Conservation (phyloP, 345 rosid genomes). For the Alliaria petiolata region DNA sequence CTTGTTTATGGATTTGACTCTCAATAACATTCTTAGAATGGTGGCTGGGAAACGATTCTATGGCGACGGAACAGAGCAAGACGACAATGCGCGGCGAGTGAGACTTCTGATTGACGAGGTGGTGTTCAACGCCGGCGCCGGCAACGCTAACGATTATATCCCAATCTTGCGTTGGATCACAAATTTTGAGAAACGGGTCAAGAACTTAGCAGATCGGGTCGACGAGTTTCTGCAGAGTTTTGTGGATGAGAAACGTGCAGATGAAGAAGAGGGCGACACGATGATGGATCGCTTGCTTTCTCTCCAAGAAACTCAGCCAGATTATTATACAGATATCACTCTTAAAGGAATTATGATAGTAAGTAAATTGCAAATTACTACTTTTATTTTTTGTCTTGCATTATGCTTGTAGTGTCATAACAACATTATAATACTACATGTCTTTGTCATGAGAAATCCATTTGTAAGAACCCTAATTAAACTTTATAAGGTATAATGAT, state of each 20-base stretch:
- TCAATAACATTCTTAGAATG: conserved; percentile 25
- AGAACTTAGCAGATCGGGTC: neutral
- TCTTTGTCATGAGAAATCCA: neutral
- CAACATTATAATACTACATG: no score
- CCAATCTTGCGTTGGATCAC: conserved; percentile 36
- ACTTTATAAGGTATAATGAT: neutral
- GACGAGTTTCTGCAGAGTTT: conserved; percentile 38
- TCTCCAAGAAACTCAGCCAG: conserved; percentile 41
- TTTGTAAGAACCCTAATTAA: neutral
- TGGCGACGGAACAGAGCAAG: no score
- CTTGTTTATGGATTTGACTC: conserved; percentile 16
- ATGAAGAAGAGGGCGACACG: conserved; percentile 18
- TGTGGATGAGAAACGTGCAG: conserved; percentile 34
- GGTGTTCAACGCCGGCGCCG: neutral
- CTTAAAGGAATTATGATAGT: conserved; percentile 34
- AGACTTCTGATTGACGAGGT: conserved; percentile 34
- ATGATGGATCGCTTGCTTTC: conserved; percentile 49
- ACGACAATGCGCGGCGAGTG: conserved; percentile 37
- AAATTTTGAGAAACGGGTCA: conserved; percentile 14
- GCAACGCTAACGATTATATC: conserved; percentile 41
- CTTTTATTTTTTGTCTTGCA: no score
- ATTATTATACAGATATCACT: conserved; percentile 35
- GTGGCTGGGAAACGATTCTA: conserved; percentile 18
- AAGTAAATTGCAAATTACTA: no score
- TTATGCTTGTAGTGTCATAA: no score